Percentiles rank a stretch among this genome's conserved stretches.
These are phyloP conservation scores for Penicillium pancosmium DNA, from an alignment of 495 filamentous ascomycete species.

Conservation along the genomic window DNA sequence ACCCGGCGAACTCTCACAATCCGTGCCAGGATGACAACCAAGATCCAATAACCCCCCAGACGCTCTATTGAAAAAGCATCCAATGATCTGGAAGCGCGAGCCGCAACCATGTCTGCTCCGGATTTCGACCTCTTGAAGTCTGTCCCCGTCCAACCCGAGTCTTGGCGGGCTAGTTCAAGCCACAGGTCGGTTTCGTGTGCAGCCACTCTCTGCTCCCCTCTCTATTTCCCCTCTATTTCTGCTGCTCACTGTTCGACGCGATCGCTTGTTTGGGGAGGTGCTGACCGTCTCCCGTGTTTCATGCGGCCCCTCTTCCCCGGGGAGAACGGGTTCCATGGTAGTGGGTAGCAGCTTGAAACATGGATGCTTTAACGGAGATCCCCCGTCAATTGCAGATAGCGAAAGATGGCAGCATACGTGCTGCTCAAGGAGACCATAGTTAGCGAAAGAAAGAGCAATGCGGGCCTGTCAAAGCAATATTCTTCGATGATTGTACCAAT, in stretches of 20 bases:
- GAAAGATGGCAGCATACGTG: not conserved
- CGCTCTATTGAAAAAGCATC: constrained; percentile 20
- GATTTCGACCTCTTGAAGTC: constrained; percentile 9
- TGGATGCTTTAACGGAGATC: constrained; percentile 1
- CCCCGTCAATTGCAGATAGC: not conserved
- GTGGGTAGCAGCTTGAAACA: not conserved
- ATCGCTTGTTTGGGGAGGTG: no score
- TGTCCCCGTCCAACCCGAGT: constrained; percentile 28
- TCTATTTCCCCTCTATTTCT: constrained; percentile 12
- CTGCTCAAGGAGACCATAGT: not conserved
- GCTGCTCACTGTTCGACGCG: not conserved
- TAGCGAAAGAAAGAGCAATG: not conserved
- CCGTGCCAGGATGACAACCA: constrained; percentile 32
- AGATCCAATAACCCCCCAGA: constrained; percentile 16
- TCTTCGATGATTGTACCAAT: constrained; percentile 3
- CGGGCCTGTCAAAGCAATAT: not conserved
- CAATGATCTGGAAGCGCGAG: constrained; percentile 19
- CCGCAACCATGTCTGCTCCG: constrained; percentile 10
- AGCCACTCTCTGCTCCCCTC: constrained; percentile 19
- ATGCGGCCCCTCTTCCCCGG: not conserved
- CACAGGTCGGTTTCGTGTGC: constrained; percentile 22
- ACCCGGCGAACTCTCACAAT: constrained; percentile 37
- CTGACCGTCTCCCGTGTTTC: not conserved
- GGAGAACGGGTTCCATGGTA: constrained; percentile 2
- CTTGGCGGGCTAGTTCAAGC: constrained; percentile 32